These are phyloP conservation scores for Tricholoma hemisulphureum DNA, from an alignment of 768 basidiomycete species.

Conservation along the genomic window DNA sequence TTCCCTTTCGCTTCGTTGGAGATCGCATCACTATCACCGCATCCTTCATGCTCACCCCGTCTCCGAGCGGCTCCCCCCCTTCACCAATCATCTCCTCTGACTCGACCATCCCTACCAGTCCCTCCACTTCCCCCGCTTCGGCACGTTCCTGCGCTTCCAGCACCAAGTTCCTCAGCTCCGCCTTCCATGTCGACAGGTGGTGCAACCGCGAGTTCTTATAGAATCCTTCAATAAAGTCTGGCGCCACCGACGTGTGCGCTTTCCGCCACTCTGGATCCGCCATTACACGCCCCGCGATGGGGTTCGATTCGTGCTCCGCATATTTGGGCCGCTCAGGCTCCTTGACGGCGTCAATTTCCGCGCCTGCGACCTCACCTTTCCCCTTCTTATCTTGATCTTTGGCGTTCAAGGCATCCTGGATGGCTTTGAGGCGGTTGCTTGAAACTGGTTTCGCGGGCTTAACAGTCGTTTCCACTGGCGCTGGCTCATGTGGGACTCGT, in stretches of 20 bases:
- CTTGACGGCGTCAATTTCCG: neutral
- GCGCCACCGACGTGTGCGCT: constrained; percentile 82
- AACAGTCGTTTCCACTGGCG: neutral
- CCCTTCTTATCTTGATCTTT: neutral
- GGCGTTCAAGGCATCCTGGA: neutral
- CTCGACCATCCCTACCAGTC: constrained; percentile 33
- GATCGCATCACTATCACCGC: constrained; percentile 49
- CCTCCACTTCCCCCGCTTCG: constrained; percentile 35
- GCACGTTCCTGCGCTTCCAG: constrained; percentile 74
- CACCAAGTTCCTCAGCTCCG: constrained; percentile 80
- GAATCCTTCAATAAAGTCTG: constrained; percentile 84
- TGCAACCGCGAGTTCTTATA: constrained; percentile 90
- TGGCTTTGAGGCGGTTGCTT: neutral
- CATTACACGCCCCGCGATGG: constrained; percentile 75
- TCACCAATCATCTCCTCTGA: constrained; percentile 17
- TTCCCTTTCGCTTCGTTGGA: constrained; percentile 48
- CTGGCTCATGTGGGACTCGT: neutral
- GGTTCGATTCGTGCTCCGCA: constrained; percentile 67
- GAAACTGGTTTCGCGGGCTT: neutral
- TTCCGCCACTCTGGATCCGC: constrained; percentile 82
- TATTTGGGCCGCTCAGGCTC: constrained; percentile 50
- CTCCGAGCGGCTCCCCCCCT: constrained; percentile 7
- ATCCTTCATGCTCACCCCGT: constrained; percentile 53
- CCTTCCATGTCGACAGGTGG: constrained; percentile 88
- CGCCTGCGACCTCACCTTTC: neutral